These are phyloP conservation scores for Solanum dulcamara DNA, from an alignment of 257 asterid species.

Conservation along the genomic window DNA sequence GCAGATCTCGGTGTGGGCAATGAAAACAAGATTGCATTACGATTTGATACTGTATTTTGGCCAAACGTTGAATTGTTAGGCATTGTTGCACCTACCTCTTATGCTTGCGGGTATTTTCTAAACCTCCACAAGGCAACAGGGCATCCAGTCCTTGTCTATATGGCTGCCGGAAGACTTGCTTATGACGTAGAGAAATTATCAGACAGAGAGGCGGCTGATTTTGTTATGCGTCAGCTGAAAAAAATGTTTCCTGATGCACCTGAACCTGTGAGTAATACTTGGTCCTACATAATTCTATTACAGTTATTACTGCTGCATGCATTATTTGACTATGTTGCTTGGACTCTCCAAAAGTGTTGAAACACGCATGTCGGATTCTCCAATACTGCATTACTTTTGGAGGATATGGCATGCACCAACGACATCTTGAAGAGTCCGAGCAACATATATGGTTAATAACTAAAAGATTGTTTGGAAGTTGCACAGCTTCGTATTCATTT, in stretches of 20 bases:
- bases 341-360: not conserved
- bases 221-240: constrained; percentile 72
- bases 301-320: not conserved
- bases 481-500: not conserved
- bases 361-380: not conserved
- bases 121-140: constrained; percentile 97
- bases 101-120: constrained; percentile 87
- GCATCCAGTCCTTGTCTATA: constrained; percentile 87
- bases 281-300: not conserved
- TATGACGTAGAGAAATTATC: constrained; percentile 84
- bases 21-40: constrained; percentile 81
- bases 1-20: constrained; percentile 91
- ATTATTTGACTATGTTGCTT: not conserved
- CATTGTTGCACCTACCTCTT: constrained; percentile 69
- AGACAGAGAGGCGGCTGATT: constrained; percentile 57
- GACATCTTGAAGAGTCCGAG: not conserved
- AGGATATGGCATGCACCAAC: too few species aligned
- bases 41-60: constrained; percentile 76
- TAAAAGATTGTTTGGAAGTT: not conserved
- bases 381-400: not conserved
- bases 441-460: not conserved
- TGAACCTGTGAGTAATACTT: constrained; percentile 58
- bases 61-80: constrained; percentile 93
- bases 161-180: constrained; percentile 97
- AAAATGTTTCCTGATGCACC: constrained; percentile 80